A percentile compares a stretch with the other conserved stretches of the same genome.
These are phyloP conservation scores for Pseudogymnoascus sp. DNA, from an alignment of 2,329 filamentous ascomycete genomes.

Conservation along the genomic window DNA sequence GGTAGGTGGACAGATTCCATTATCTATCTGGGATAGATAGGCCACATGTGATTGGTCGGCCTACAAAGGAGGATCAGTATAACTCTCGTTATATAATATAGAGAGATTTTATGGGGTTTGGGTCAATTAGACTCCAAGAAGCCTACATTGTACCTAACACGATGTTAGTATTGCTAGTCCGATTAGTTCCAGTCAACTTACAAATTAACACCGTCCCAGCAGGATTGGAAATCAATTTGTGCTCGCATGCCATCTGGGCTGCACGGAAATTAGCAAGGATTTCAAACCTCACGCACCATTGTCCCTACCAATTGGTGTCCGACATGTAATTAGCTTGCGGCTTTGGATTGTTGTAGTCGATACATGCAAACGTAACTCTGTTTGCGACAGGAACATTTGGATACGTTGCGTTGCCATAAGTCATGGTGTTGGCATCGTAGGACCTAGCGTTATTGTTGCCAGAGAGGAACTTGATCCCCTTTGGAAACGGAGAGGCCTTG, in stretches of 20 bases:
- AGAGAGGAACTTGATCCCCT: slow-evolving; percentile 53
- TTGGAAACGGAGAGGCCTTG: slow-evolving; percentile 40
- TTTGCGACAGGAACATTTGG: not conserved
- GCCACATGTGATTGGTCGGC: slow-evolving; percentile 35
- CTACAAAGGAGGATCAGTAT: slow-evolving; percentile 10
- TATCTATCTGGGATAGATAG: slow-evolving; percentile 33
- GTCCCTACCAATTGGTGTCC: slow-evolving; percentile 36
- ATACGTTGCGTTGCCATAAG: slow-evolving; percentile 27
- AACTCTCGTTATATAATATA: no score
- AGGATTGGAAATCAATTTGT: slow-evolving; percentile 56
- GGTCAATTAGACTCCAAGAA: no score
- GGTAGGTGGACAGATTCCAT: slow-evolving; percentile 35
- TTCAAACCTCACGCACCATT: no score
- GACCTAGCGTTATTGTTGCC: slow-evolving; percentile 41
- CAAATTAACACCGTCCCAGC: slow-evolving; percentile 52
- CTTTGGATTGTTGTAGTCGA: slow-evolving; percentile 16
- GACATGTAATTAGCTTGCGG: slow-evolving; percentile 48
- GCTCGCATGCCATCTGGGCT: slow-evolving; percentile 49
- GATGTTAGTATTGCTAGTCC: no score
- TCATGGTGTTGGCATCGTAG: slow-evolving; percentile 26
- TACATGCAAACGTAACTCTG: not conserved
- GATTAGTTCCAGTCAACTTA: slow-evolving; percentile 28
- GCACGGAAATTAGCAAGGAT: no score
- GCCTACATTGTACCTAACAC: no score
- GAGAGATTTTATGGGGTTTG: no score